phyloP scores from a whole-genome alignment of 2,329 filamentous ascomycete genomes.

The Fusarium tricinctum region DNA sequence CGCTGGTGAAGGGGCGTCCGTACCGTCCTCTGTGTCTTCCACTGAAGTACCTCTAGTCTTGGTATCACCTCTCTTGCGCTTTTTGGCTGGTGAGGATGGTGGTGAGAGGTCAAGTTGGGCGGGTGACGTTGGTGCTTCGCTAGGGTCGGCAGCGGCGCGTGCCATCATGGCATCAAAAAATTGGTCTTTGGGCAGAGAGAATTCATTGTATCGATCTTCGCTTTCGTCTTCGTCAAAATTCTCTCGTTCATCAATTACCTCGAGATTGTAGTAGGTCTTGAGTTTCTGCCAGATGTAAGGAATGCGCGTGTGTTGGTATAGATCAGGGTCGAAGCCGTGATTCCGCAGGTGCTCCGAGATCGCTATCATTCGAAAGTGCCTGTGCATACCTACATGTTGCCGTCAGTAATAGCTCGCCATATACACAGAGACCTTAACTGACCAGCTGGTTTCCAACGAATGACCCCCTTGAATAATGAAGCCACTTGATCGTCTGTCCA shows the following conservation, averaged over 20 bases:
- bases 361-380: slow-evolving; percentile 91
- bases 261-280: slow-evolving; percentile 84
- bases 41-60: slow-evolving; percentile 60
- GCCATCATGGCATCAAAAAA: slow-evolving; percentile 64
- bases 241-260: slow-evolving; percentile 87
- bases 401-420: slow-evolving; percentile 23
- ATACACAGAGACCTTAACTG: slow-evolving; percentile 32
- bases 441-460: slow-evolving; percentile 97
- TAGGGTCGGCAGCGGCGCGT: slow-evolving; percentile 60
- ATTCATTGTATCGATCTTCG: slow-evolving; percentile 74
- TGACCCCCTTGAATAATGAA: slow-evolving; percentile 91
- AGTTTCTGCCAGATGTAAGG: slow-evolving; percentile 94
- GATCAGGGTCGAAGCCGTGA: slow-evolving; percentile 80
- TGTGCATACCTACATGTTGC: slow-evolving; percentile 80
- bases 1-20: slow-evolving; percentile 56
- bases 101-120: slow-evolving; percentile 59
- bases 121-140: slow-evolving; percentile 64
- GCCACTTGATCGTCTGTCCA: slow-evolving; percentile 98
- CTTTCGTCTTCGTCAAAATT: slow-evolving; percentile 72
- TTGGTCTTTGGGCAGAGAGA: slow-evolving; percentile 68
- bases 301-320: slow-evolving; percentile 84
- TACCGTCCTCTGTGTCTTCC: slow-evolving; percentile 63
- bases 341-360: slow-evolving; percentile 85
- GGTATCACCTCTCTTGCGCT: slow-evolving; percentile 62
- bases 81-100: slow-evolving; percentile 54